These are phyloP conservation scores for Boechera divaricarpa DNA, from an alignment of 345 rosid genomes.

Conservation along the genomic window DNA sequence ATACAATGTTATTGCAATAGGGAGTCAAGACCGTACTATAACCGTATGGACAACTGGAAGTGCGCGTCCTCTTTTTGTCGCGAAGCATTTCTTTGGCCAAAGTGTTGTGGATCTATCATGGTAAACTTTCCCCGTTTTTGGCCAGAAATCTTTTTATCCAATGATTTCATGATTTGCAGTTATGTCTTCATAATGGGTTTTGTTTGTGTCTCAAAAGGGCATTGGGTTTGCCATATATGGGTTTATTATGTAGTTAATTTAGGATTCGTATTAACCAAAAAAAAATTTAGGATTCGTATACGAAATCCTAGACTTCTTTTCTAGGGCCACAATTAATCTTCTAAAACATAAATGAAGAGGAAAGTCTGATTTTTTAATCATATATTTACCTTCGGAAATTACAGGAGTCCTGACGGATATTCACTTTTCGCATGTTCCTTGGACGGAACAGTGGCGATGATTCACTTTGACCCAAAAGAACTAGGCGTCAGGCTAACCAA, in stretches of 20 bases:
- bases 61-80: constrained; percentile 97
- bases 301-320: background rate
- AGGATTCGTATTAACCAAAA: background rate
- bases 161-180: constrained; percentile 9
- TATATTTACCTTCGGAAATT: constrained; percentile 19
- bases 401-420: constrained; percentile 99
- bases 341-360: background rate
- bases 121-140: constrained; percentile 49
- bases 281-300: background rate
- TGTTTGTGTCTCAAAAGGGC: background rate
- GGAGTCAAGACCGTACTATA: constrained; percentile 99
- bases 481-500: constrained; percentile 79
- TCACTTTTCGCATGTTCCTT: constrained; percentile 97
- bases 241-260: constrained; percentile 4
- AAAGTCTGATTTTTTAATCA: constrained; percentile 18
- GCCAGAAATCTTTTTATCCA: constrained; percentile 7
- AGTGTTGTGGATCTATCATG: constrained; percentile 99
- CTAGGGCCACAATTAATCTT: constrained; percentile 4
- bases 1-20: constrained; percentile 94
- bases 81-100: constrained; percentile 95
- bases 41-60: constrained; percentile 99
- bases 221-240: constrained; percentile 12
- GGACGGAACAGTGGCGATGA: constrained; percentile 94
- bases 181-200: background rate
- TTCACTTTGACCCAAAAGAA: constrained; percentile 86